phyloP scores from a whole-genome alignment of 148 eudicot species.

The Amaranthus palmeri region DNA sequence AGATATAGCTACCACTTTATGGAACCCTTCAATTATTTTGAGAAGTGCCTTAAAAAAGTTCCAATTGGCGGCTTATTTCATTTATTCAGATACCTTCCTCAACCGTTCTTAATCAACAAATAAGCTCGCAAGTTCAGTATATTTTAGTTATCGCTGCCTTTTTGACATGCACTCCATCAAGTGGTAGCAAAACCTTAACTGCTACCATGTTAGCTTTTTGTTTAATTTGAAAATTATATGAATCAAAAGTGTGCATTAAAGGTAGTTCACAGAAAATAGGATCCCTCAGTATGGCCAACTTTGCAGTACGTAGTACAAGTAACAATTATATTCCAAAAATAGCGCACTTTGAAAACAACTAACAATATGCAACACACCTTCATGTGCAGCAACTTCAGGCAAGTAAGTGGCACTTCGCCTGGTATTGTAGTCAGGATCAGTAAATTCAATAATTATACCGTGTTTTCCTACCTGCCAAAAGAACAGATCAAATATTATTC shows the following conservation, averaged over 20 bases:
- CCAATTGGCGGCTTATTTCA: too few relatives aligned
- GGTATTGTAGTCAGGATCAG: conserved; percentile 69
- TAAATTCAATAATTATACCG: conserved; percentile 93
- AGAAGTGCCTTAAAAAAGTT: too few relatives aligned
- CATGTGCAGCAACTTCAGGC: conserved; percentile 92
- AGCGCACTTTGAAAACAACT: background rate
- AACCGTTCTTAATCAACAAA: too few relatives aligned
- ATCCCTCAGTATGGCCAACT: background rate
- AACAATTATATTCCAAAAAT: conserved; percentile 1
- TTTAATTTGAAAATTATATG: background rate
- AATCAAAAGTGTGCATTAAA: background rate
- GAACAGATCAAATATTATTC: conserved; percentile 5
- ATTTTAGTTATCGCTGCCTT: background rate
- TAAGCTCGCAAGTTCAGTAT: too few relatives aligned
- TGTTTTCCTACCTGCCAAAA: conserved; percentile 78
- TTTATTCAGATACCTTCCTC: too few relatives aligned
- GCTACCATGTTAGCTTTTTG: too few relatives aligned
- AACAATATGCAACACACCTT: conserved; percentile 43
- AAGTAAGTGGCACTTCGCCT: conserved; percentile 85
- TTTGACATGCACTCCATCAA: background rate
- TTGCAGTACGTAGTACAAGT: background rate
- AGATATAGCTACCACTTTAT: too few relatives aligned
- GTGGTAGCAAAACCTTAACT: too few relatives aligned
- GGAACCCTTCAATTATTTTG: too few relatives aligned
- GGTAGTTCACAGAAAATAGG: too few relatives aligned